These are phyloP conservation scores for Drechslerella stenobrocha DNA, from an alignment of 2,329 filamentous ascomycete species.

Conservation along the genomic window DNA sequence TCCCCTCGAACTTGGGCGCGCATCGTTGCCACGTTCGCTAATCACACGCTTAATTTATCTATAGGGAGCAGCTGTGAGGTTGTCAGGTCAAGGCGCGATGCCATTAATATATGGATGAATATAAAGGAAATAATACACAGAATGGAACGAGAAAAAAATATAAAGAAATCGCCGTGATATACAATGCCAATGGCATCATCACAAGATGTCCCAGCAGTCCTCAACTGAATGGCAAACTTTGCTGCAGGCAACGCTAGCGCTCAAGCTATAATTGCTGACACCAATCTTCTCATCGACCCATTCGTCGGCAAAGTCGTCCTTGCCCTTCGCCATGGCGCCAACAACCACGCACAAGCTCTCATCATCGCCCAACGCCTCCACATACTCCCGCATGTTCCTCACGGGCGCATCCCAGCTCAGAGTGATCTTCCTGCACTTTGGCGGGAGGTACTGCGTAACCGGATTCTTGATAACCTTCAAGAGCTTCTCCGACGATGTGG, in stretches of 20 bases:
- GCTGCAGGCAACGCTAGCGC: constrained; percentile 96
- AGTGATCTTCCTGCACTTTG: constrained; percentile 96
- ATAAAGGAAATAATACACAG: not conserved
- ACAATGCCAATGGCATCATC: constrained; percentile 10
- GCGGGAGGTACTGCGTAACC: constrained; percentile 92
- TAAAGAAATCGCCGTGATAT: not conserved
- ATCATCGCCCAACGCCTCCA: constrained; percentile 73
- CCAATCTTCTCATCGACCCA: constrained; percentile 97
- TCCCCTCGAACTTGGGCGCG: too few species aligned
- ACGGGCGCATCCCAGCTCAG: constrained; percentile 90
- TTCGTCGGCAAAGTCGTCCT: constrained; percentile 90
- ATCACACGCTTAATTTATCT: too few species aligned
- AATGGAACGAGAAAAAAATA: not conserved
- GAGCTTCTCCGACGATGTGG: constrained; percentile 95
- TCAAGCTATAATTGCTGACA: constrained; percentile 97
- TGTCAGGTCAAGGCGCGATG: too few species aligned
- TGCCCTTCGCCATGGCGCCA: constrained; percentile 96
- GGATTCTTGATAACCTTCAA: constrained; percentile 97
- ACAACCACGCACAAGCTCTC: constrained; percentile 98
- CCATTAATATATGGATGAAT: too few species aligned
- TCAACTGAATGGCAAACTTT: constrained; percentile 99
- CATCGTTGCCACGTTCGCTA: too few species aligned
- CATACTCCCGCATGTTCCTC: constrained; percentile 84
- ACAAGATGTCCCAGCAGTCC: constrained; percentile 93
- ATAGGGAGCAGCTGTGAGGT: too few species aligned